Percentiles rank a stretch among this genome's conserved stretches.
Conservation (phyloP, 2,329 filamentous ascomycete genomes). For the Penicillium sp. region DNA sequence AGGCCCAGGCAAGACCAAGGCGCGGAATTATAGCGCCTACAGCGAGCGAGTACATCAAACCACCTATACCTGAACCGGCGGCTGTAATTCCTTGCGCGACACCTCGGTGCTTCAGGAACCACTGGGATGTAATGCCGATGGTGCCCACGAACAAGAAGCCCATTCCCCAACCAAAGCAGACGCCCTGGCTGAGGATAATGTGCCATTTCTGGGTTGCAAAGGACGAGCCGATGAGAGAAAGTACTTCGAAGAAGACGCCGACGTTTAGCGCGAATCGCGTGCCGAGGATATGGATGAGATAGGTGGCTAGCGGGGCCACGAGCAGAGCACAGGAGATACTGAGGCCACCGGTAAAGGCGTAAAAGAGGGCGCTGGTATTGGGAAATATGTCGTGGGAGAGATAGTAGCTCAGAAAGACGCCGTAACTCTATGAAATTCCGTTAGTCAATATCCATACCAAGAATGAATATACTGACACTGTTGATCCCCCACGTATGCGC, state of each 20-base stretch:
- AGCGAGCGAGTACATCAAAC: slow-evolving; percentile 55
- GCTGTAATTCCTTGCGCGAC: slow-evolving; percentile 59
- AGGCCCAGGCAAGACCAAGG: slow-evolving; percentile 57
- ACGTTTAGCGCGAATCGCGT: slow-evolving; percentile 53
- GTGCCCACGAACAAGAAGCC: slow-evolving; percentile 58
- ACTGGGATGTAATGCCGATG: slow-evolving; percentile 56
- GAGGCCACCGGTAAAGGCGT: slow-evolving; percentile 58
- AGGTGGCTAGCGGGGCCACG: slow-evolving; percentile 54
- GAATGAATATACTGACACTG: slow-evolving; percentile 44
- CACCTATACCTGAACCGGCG: slow-evolving; percentile 57
- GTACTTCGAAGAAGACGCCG: slow-evolving; percentile 53
- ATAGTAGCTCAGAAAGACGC: slow-evolving; percentile 59
- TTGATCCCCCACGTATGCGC: slow-evolving; percentile 73
- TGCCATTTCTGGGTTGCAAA: slow-evolving; percentile 58
- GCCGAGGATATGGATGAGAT: slow-evolving; percentile 50
- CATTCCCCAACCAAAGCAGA: slow-evolving; percentile 61
- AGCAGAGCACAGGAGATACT: slow-evolving; percentile 56
- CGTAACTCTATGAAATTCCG: slow-evolving; percentile 40
- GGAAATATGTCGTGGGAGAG: slow-evolving; percentile 54
- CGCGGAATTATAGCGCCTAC: slow-evolving; percentile 55
- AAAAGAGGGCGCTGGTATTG: slow-evolving; percentile 51
- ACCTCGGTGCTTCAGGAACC: slow-evolving; percentile 56
- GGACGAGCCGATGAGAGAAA: slow-evolving; percentile 53
- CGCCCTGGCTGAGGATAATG: slow-evolving; percentile 56
- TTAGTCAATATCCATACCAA: neutral